Evolutionary conservation across 352 stramenopile species (phyloP), one percentile per base, ranked within the genome.

Genomic region (Phytophthora pinifolia): DNA sequence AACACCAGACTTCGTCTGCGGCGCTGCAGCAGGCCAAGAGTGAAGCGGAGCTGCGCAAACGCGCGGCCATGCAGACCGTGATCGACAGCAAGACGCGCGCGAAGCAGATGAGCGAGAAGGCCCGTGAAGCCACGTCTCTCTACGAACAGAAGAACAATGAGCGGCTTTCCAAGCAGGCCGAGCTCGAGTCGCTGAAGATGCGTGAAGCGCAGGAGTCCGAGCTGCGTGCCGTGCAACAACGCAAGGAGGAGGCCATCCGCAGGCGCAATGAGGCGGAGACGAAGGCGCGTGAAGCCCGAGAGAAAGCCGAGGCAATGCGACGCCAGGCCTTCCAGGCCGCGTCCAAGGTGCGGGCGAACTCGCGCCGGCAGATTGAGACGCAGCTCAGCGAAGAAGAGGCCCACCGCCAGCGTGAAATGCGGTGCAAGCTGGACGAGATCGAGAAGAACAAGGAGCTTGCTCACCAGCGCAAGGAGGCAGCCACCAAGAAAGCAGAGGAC

Each of bases 211-310:
- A 84, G 22, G 69, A 87, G 12, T 46, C 44, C 0, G 72, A 80
- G 29, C 46, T 92, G 15, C 55, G 55, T 1, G 69, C 58, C 9
- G 59, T 88, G 18, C 78, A 92, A 37, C 60, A 77, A 50, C 73
- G 74, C 17, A 84, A 83, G 42, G 74, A 84, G 17, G 84, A 83
- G 17, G 84, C 84, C 6, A 76, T 79, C 12, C 66, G 62, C 20
- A 81, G 75, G 43, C 84, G 84, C 10, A 65, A 79, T 5, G 82
- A 91, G 7, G 83, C 82, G n/a, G 84, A 94, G 54, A 65, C 69
- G 10, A 79, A 73, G 38, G 82, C 81, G 0, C 59, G 72, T 6
- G 78, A 87, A 22, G 79, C 78, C 5, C 69, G 70, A 1, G 69
- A 83, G 7, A 75, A 74, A 20, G 84, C 84, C 4, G 77, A 88